Evolutionary conservation across 768 basidiomycete genomes (phyloP).

Genomic region (Strobilomyces confusus): DNA sequence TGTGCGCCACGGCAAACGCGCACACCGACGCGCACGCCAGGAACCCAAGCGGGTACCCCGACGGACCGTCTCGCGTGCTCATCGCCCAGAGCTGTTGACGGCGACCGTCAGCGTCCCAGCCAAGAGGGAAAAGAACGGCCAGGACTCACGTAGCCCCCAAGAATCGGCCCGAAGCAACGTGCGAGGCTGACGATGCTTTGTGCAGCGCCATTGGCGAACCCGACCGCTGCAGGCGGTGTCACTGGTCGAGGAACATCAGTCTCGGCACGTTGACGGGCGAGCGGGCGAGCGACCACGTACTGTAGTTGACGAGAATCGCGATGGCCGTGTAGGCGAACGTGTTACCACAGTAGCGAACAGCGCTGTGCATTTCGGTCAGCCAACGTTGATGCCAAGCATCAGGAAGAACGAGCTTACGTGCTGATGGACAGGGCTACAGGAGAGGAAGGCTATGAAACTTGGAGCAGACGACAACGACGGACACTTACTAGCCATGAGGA

Average conservation of each 20-base stretch:
- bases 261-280: neutral
- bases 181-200: slow-evolving; percentile 95
- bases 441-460: slow-evolving; percentile 2
- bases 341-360: slow-evolving; percentile 80
- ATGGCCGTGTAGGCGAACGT: slow-evolving; percentile 91
- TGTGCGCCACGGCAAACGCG: slow-evolving; percentile 60
- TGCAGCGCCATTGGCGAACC: slow-evolving; percentile 91
- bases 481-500: slow-evolving; percentile 76
- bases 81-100: slow-evolving; percentile 61
- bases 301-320: slow-evolving; percentile 83
- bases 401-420: slow-evolving; percentile 54
- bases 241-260: slow-evolving; percentile 41
- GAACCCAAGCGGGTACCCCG: slow-evolving; percentile 75
- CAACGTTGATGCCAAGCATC: neutral
- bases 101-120: neutral
- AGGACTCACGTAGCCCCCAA: slow-evolving; percentile 70
- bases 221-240: slow-evolving; percentile 86
- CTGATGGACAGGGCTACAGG: slow-evolving; percentile 63
- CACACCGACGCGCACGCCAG: slow-evolving; percentile 60
- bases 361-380: slow-evolving; percentile 41
- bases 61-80: slow-evolving; percentile 63
- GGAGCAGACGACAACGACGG: neutral
- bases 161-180: slow-evolving; percentile 82
- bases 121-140: neutral
- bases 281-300: slow-evolving; percentile 36